Conservation (phyloP, 1,284 basidiomycete genomes). For the Tremellales sp. region DNA sequence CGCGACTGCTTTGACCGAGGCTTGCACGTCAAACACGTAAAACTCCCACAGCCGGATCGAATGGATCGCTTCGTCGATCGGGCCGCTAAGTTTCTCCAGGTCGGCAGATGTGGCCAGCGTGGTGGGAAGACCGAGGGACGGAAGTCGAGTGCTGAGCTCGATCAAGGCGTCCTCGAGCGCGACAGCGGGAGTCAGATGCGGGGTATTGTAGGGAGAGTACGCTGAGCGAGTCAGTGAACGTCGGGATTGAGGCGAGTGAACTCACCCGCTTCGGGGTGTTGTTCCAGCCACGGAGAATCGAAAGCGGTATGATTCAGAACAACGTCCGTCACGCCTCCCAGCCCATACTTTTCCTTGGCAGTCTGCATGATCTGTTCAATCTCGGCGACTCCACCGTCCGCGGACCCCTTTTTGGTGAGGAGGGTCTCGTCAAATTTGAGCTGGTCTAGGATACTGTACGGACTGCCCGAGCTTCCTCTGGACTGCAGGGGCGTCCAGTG, state of each 20-base stretch:
- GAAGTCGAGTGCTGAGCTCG: constrained; percentile 67
- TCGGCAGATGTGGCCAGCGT: constrained; percentile 62
- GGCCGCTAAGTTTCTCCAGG: constrained; percentile 61
- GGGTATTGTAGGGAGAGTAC: constrained; percentile 81
- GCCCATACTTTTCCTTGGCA: constrained; percentile 77
- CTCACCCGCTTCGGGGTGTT: constrained; percentile 89
- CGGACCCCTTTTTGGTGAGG: constrained; percentile 56
- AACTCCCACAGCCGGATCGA: constrained; percentile 80
- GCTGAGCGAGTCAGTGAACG: constrained; percentile 52
- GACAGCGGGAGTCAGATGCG: constrained; percentile 80
- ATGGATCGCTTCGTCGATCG: constrained; percentile 62
- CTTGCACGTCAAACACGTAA: constrained; percentile 73
- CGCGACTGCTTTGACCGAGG: constrained; percentile 41
- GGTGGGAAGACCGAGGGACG: constrained; percentile 66
- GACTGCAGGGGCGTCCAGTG: constrained; percentile 92
- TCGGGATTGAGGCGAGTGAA: not conserved
- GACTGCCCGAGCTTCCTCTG: constrained; percentile 78
- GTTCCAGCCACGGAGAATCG: constrained; percentile 82
- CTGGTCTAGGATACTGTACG: constrained; percentile 88
- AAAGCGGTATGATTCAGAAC: constrained; percentile 94
- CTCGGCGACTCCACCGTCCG: constrained; percentile 53
- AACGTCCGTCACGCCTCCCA: constrained; percentile 84
- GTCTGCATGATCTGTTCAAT: constrained; percentile 58
- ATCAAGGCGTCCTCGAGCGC: constrained; percentile 82
- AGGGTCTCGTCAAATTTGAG: constrained; percentile 70